Evolutionary conservation across 495 filamentous ascomycete species (phyloP).

Genomic region (Tuber aestivum): DNA sequence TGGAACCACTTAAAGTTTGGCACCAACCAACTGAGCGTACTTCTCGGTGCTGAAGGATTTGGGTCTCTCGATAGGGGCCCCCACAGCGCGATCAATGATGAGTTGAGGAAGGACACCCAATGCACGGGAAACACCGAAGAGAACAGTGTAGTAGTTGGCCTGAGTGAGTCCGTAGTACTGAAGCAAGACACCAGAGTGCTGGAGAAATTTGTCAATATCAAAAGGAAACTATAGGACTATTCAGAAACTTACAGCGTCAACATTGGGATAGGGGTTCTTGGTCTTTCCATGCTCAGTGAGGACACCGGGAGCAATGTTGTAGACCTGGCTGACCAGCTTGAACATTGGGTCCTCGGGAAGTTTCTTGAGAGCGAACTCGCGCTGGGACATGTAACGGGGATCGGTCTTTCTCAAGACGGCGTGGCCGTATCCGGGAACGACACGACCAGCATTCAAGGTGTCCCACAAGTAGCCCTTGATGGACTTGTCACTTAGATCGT

Average conservation of each 20-base stretch:
- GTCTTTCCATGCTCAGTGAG: constrained; percentile 99
- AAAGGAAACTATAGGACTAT: constrained; percentile 46
- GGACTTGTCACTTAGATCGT: constrained; percentile 86
- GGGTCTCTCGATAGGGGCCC: constrained; percentile 75
- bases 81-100: constrained; percentile 97
- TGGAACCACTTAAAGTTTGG: constrained; percentile 66
- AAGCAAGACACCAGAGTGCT: constrained; percentile 94
- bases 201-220: constrained; percentile 35
- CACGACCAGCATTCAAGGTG: constrained; percentile 87
- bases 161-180: constrained; percentile 99
- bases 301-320: constrained; percentile 97
- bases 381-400: constrained; percentile 94
- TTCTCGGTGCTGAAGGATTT: constrained; percentile 97
- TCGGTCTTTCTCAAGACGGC: constrained; percentile 99
- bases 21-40: constrained; percentile 86
- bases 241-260: constrained; percentile 55
- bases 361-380: constrained; percentile 86
- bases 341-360: constrained; percentile 97
- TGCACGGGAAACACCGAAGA: constrained; percentile 96
- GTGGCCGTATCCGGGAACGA: constrained; percentile 97
- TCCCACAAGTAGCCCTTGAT: constrained; percentile 98
- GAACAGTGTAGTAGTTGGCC: constrained; percentile 98
- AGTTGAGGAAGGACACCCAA: constrained; percentile 97
- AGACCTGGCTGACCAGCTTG: constrained; percentile 98
- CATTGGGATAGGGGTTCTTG: constrained; percentile 80